phyloP scores from a whole-genome alignment of 1,284 basidiomycete species.

The Microbotryum intermedium region DNA sequence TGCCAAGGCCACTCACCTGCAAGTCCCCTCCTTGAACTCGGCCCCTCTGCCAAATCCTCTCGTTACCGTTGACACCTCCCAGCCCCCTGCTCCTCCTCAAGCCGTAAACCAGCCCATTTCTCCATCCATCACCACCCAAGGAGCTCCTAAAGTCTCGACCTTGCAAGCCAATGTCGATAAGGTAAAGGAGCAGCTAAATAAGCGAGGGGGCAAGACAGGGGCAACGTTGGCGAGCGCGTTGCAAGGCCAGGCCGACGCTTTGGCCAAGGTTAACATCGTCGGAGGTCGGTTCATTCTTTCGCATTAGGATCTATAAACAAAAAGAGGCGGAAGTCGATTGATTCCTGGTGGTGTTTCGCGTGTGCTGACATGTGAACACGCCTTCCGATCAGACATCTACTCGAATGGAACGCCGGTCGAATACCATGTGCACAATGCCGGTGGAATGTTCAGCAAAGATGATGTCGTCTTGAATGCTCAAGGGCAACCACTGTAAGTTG shows the following conservation, averaged over 20 bases:
- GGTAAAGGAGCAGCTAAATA: background rate
- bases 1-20: background rate
- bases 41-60: no score
- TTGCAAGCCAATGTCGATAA: background rate
- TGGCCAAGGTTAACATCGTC: background rate
- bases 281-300: background rate
- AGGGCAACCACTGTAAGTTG: no score
- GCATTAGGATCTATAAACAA: no score
- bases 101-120: background rate
- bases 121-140: background rate
- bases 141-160: background rate
- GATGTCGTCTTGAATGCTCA: slow-evolving; percentile 2
- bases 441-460: background rate
- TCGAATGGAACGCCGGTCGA: background rate
- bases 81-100: background rate
- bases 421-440: slow-evolving; percentile 10
- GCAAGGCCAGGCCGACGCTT: background rate
- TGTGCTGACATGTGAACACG: no score
- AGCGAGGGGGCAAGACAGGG: background rate
- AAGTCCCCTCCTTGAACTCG: no score
- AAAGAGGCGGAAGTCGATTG: no score
- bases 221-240: background rate
- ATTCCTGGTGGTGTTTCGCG: no score
- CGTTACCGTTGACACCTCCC: background rate
- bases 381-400: background rate